Conservation (phyloP, 2,329 filamentous ascomycete genomes). For the Calonectria pseudoturangicola region DNA sequence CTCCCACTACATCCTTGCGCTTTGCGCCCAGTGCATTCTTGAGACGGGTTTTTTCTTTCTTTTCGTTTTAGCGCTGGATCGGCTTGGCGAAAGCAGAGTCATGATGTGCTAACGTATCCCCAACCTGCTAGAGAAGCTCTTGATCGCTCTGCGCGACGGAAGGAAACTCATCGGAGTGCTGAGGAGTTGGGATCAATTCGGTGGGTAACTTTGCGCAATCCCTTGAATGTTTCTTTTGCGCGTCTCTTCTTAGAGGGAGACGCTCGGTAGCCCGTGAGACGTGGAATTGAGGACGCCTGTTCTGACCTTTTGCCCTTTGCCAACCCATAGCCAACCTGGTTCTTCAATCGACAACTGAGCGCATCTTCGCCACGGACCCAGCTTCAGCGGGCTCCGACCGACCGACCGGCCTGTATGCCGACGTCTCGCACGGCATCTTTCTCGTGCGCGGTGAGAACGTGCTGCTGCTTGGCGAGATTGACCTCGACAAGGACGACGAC, state of each 20-base stretch:
- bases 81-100: conserved; percentile 41
- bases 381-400: conserved; percentile 60
- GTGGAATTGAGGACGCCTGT: conserved; percentile 23
- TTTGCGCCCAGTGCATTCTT: conserved; percentile 22
- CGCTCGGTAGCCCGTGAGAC: background rate
- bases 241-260: conserved; percentile 4
- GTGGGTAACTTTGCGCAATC: conserved; percentile 69
- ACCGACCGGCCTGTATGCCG: conserved; percentile 80
- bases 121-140: conserved; percentile 85
- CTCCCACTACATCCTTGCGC: conserved; percentile 39
- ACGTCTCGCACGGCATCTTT: conserved; percentile 90
- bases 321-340: conserved; percentile 86
- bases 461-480: conserved; percentile 95
- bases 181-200: conserved; percentile 98
- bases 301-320: conserved; percentile 18
- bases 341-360: conserved; percentile 92
- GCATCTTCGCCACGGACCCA: conserved; percentile 81
- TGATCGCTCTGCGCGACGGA: conserved; percentile 93
- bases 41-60: background rate
- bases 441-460: conserved; percentile 97
- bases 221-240: background rate
- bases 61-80: conserved; percentile 24
- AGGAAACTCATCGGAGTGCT: conserved; percentile 95
- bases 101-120: conserved; percentile 50
- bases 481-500: conserved; percentile 96